Evolutionary conservation across 176 grass and related monocot species (phyloP), one percentile per base, ranked within the genome.

Genomic region (Avena atlantica): DNA sequence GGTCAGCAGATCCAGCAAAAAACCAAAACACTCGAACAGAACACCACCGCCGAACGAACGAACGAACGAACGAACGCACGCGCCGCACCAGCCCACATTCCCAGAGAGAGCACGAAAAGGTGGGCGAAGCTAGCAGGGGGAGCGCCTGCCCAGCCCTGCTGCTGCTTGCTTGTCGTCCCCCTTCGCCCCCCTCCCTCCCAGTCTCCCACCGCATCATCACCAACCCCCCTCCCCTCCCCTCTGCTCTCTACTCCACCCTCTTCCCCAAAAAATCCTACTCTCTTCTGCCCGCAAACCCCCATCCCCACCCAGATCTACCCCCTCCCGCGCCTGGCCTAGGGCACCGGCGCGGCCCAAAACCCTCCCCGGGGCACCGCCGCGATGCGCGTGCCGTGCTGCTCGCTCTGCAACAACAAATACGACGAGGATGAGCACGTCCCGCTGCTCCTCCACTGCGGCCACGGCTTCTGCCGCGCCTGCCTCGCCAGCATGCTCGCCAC

Each of bases 381-480:
- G 79, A 96, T 94, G 97, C 91, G 90, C 66, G 87, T 93, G 83
- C 97, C 97, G 57, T 94, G 97, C 85, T 99, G 94, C 91, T 96
- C 97, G 23, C 80, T 99, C 52, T 99, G 97, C 87, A 89, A 92
- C 83, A 75, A 81, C 12, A 78, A 93, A 57, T 99, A 99, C 86
- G 97, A 99, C 62, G 97, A 99, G 88, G 97, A 94, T 23, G 97
- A 99, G 90, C 94, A 82, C 51, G 69, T 83, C 13, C 94, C 97
- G 59, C 92, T 99, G 47, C 94, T 99, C 5, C 94, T 99, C 85
- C 91, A 94, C 92, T 99, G 97, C 89, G 97, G 97, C 68, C 97
- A 99, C 64, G 94, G 97, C 75, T 99, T 99, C 94, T 99, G 97
- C 90, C 91, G 91, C 85, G 85, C 89, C 17, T 99, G 97, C 92